Percentiles rank a stretch among this genome's conserved stretches.
Conservation (phyloP, 805 yeast species). For the Metschnikowia chrysomelidarum region DNA sequence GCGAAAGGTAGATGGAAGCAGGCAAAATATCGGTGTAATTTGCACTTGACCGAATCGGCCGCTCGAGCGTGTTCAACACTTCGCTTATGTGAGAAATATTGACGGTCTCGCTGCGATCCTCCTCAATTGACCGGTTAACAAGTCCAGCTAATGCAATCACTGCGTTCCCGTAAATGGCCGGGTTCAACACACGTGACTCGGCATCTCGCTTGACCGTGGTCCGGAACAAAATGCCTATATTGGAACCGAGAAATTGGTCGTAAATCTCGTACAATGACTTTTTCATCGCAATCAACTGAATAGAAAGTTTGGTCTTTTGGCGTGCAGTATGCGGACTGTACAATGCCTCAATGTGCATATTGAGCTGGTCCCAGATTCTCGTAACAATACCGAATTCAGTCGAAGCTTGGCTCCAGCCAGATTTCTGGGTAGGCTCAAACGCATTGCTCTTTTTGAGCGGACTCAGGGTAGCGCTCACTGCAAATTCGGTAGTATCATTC, state of each 20-base stretch:
- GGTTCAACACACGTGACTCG: slow-evolving; percentile 57
- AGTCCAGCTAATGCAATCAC: slow-evolving; percentile 59
- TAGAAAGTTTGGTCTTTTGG: slow-evolving; percentile 3
- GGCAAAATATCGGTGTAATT: slow-evolving; percentile 39
- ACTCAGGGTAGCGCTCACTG: slow-evolving; percentile 15
- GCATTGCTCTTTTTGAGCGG: slow-evolving; percentile 10
- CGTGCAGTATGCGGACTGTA: slow-evolving; percentile 5
- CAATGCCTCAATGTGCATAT: neutral
- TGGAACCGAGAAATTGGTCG: slow-evolving; percentile 29
- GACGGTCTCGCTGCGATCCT: slow-evolving; percentile 57
- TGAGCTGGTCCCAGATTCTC: slow-evolving; percentile 3
- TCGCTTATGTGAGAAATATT: slow-evolving; percentile 54
- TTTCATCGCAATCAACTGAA: neutral
- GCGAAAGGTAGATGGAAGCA: slow-evolving; percentile 48
- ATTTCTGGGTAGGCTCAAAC: neutral
- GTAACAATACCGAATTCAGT: neutral
- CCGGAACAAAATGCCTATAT: slow-evolving; percentile 37
- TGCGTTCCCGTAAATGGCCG: slow-evolving; percentile 59
- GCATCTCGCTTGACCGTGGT: slow-evolving; percentile 51
- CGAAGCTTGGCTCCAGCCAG: neutral
- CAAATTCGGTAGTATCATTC: slow-evolving; percentile 13
- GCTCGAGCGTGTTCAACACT: slow-evolving; percentile 56
- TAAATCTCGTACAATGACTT: slow-evolving; percentile 13
- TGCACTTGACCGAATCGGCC: slow-evolving; percentile 46
- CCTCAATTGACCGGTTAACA: slow-evolving; percentile 58